Base-by-base conservation (phyloP, 768 basidiomycete species). In the Rhodotorula babjevae region DNA sequence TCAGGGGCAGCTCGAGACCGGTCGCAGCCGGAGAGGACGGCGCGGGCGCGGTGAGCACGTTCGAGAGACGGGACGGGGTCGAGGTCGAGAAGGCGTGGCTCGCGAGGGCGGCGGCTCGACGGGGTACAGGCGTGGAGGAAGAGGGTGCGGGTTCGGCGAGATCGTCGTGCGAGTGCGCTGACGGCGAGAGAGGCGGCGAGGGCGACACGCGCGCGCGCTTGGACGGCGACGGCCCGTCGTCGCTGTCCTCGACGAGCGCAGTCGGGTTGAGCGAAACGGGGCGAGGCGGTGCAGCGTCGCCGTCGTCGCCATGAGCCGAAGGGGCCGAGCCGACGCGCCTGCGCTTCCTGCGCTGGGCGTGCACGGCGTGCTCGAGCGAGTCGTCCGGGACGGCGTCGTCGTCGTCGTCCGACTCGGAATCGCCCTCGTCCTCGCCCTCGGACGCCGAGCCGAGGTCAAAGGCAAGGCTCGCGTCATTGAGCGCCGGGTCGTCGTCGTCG, bases 351-450 rank as follows among this genome's bases (percentile, higher is more conserved):
- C 31, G 31, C 31, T n/a, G n/a, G n/a, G 56, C 31, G 31, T 14
- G 42, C 42, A n/a, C n/a, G n/a, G 21, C 31, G 16, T 57, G 56
- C 56, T 57, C 56, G 33, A 57, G 56, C 56, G 56, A 57, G 56
- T 57, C 56, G 31, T 57, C 56, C 2, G 21, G 18, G 16, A 7
- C 31, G n/a, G 15, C 42, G 42, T n/a, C 59, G 27, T 46, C 59
- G 25, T 61, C 59, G 23, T 25, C 59, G 59, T 16, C 59, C 2
- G 59, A 8, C n/a, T 61, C 59, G 44, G 3, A 25, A 3, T 61
- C 59, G 44, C 7, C 42, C 42, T n/a, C 59, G 5, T 42, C 40
- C n/a, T 61, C 59, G 44, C 7, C 40, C 27, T 61, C 59, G 59
- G 16, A 16, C 27, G 40, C 59, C 16, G 59, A 61, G 11, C 44